Evolutionary conservation across 1,139 yeast genomes (phyloP).

Genomic region (Ogataea hybrid): DNA sequence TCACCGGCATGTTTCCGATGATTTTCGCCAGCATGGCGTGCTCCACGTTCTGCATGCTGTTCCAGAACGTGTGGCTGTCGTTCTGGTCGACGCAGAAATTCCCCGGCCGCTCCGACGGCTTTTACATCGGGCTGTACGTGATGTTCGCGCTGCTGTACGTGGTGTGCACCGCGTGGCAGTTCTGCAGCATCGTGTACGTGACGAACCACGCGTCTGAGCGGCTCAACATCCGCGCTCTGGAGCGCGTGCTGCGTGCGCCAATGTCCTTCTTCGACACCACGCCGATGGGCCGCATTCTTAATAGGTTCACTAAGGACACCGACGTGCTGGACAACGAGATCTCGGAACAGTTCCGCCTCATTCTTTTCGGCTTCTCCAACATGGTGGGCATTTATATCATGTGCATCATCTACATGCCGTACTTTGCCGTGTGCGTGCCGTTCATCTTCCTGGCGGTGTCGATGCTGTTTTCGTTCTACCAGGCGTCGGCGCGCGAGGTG

Average conservation of each 20-base stretch:
- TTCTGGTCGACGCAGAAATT: constrained; percentile 67
- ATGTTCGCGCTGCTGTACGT: constrained; percentile 51
- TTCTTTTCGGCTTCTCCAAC: constrained; percentile 45
- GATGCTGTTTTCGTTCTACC: constrained; percentile 47
- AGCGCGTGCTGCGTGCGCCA: constrained; percentile 70
- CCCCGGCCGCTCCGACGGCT: constrained; percentile 32
- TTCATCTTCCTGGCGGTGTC: constrained; percentile 36
- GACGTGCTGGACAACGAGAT: constrained; percentile 78
- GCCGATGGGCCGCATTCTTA: constrained; percentile 68
- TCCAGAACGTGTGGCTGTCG: constrained; percentile 80
- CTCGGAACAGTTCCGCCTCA: constrained; percentile 55
- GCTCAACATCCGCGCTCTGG: constrained; percentile 51
- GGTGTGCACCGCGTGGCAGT: constrained; percentile 48
- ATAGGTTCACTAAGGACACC: constrained; percentile 79
- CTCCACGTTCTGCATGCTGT: constrained; percentile 58
- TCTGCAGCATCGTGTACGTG: constrained; percentile 53
- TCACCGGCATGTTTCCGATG: constrained; percentile 42
- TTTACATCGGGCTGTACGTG: constrained; percentile 46
- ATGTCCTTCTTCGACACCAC: constrained; percentile 67
- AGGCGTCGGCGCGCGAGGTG: constrained; percentile 59
- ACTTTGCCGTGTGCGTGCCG: constrained; percentile 47
- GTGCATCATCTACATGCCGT: constrained; percentile 51
- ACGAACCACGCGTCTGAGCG: constrained; percentile 44
- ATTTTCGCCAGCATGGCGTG: constrained; percentile 41
- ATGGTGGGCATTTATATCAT: constrained; percentile 48